These are phyloP conservation scores for Fusarium musae DNA, from an alignment of 2,329 filamentous ascomycete species.

Conservation along the genomic window DNA sequence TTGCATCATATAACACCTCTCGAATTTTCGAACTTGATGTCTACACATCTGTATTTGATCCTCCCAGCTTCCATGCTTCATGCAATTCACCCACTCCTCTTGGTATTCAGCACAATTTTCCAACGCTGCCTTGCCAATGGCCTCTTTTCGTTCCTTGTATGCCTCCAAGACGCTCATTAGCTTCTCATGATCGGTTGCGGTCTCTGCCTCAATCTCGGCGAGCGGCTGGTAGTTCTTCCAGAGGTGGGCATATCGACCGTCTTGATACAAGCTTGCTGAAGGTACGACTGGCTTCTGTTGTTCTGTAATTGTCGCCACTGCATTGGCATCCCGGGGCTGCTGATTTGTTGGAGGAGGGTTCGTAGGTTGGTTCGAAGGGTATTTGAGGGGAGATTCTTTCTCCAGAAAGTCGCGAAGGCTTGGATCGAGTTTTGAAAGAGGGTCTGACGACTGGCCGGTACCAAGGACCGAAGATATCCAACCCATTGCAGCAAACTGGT, in stretches of 20 bases:
- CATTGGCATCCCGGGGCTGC: conserved; percentile 10
- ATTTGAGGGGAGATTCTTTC: conserved; percentile 81
- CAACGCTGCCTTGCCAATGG: conserved; percentile 82
- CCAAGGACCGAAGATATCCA: conserved; percentile 67
- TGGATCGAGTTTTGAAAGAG: conserved; percentile 81
- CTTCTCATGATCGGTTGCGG: conserved; percentile 81
- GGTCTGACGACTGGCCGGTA: conserved; percentile 61
- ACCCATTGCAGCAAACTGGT: conserved; percentile 57
- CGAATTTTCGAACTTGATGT: conserved; percentile 79
- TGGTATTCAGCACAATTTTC: conserved; percentile 95
- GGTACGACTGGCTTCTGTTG: conserved; percentile 53
- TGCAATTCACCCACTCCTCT: conserved; percentile 84
- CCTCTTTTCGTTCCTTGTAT: conserved; percentile 83
- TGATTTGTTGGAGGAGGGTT: conserved; percentile 13
- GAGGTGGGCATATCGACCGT: conserved; percentile 80
- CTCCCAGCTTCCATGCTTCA: conserved; percentile 74
- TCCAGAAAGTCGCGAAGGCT: conserved; percentile 86
- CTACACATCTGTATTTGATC: conserved; percentile 84
- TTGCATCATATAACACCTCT: conserved; percentile 91
- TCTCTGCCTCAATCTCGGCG: conserved; percentile 72
- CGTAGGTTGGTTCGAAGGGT: conserved; percentile 53
- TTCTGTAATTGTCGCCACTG: conserved; percentile 31
- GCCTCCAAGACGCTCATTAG: conserved; percentile 82
- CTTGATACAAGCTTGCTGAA: conserved; percentile 64
- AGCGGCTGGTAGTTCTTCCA: conserved; percentile 92